phyloP scores from a whole-genome alignment of 164 flowering plant species.

The Vitis cinerea region DNA sequence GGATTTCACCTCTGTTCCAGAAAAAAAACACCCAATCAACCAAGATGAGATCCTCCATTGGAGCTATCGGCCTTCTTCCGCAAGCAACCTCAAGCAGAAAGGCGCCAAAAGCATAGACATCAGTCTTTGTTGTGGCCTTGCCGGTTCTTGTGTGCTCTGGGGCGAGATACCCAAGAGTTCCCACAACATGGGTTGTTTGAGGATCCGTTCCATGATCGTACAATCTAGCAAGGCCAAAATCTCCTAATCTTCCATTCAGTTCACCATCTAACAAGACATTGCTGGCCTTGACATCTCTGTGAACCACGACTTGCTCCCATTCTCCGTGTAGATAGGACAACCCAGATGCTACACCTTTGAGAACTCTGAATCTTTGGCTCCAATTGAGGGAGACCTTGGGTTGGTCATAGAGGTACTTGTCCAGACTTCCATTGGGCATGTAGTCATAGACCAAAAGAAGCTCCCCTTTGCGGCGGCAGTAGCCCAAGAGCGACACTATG shows the following conservation, averaged over 20 bases:
- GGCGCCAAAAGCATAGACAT: conserved; percentile 30
- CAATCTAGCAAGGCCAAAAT: conserved; percentile 26
- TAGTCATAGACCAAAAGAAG: conserved; percentile 19
- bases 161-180: conserved; percentile 27
- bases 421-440: conserved; percentile 17
- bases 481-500: conserved; percentile 47
- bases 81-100: conserved; percentile 29
- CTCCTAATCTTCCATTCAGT: conserved; percentile 28
- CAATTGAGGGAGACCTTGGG: conserved; percentile 15
- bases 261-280: conserved; percentile 28
- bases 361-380: conserved; percentile 19
- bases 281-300: conserved; percentile 31
- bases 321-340: conserved; percentile 28
- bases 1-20: conserved; percentile 11
- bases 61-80: conserved; percentile 23
- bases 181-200: conserved; percentile 22
- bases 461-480: conserved; percentile 14
- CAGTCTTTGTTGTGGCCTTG: conserved; percentile 17
- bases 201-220: conserved; percentile 19
- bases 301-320: conserved; percentile 29
- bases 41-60: conserved; percentile 8
- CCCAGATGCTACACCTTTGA: conserved; percentile 31
- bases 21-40: conserved; percentile 25
- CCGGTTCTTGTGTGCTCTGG: conserved; percentile 25
- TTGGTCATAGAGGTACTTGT: conserved; percentile 12